These are phyloP conservation scores for Colletotrichum sp. DNA, from an alignment of 2,329 filamentous ascomycete species.

Conservation along the genomic window DNA sequence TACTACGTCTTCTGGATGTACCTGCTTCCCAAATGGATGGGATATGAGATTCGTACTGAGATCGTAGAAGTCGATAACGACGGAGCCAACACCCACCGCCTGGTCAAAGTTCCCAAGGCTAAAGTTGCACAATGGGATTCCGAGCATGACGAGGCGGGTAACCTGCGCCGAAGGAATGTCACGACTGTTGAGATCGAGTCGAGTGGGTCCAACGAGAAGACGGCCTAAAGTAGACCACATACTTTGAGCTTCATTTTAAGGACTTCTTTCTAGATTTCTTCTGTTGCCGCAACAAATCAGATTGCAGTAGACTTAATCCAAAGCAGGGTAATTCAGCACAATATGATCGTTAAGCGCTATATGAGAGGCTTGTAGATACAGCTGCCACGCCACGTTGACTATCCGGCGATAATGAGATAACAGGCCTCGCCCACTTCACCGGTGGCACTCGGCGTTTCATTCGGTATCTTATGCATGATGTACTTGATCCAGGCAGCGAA, in stretches of 20 bases:
- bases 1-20: constrained; percentile 67
- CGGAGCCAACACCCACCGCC: constrained; percentile 45
- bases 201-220: constrained; percentile 7
- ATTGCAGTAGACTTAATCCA: background rate
- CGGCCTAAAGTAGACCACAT: background rate
- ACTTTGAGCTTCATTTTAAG: background rate
- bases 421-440: background rate
- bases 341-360: background rate
- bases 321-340: background rate
- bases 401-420: background rate
- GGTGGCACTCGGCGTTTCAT: background rate
- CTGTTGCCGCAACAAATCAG: fast-evolving
- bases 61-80: constrained; percentile 51
- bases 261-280: background rate
- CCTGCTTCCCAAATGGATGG: constrained; percentile 54
- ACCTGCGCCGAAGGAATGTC: constrained; percentile 23
- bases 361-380: background rate
- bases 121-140: constrained; percentile 63
- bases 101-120: constrained; percentile 58
- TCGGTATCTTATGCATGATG: background rate
- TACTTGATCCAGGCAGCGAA: background rate
- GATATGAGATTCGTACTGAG: constrained; percentile 61
- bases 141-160: constrained; percentile 56
- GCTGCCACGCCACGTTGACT: background rate
- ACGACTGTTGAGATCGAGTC: background rate